Percentiles rank a stretch among this genome's conserved stretches.
These are phyloP conservation scores for Arabidopsis arenosa DNA, from an alignment of 345 rosid genomes.

Conservation along the genomic window DNA sequence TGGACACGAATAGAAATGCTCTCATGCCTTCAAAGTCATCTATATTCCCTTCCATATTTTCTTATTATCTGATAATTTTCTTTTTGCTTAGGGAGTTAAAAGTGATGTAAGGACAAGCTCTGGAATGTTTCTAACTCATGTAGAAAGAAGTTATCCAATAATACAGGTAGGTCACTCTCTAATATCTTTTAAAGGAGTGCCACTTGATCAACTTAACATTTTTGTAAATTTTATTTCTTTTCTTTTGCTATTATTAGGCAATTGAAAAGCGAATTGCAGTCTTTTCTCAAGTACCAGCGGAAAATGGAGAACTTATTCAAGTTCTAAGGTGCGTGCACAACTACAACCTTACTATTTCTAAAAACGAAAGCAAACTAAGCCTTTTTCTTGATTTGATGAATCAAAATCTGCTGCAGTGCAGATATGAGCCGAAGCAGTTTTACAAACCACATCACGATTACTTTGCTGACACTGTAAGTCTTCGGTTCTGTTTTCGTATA, in stretches of 20 bases:
- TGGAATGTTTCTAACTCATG: slow-evolving; percentile 85
- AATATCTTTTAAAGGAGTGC: neutral
- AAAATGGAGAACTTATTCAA: slow-evolving; percentile 95
- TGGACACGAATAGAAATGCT: neutral
- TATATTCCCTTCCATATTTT: neutral
- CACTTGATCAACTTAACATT: neutral
- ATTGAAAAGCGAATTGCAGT: slow-evolving; percentile 92
- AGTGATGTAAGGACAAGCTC: slow-evolving; percentile 96
- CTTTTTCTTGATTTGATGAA: slow-evolving; percentile 54
- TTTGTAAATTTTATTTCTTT: neutral
- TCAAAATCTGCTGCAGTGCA: slow-evolving; percentile 84
- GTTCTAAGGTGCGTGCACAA: slow-evolving; percentile 70
- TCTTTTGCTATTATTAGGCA: slow-evolving; percentile 60
- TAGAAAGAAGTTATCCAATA: slow-evolving; percentile 78
- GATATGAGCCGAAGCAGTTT: slow-evolving; percentile 85
- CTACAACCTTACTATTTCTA: slow-evolving; percentile 34
- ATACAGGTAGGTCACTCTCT: slow-evolving; percentile 63
- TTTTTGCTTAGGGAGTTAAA: slow-evolving; percentile 70
- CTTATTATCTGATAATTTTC: neutral
- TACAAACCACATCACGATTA: slow-evolving; percentile 97
- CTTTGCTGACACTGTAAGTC: slow-evolving; percentile 87
- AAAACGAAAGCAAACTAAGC: slow-evolving; percentile 31
- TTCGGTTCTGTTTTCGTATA: neutral
- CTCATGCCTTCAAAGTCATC: neutral
- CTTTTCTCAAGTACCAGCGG: slow-evolving; percentile 89